phyloP scores from a whole-genome alignment of 805 yeast species.

The Candida yuanshanica region DNA sequence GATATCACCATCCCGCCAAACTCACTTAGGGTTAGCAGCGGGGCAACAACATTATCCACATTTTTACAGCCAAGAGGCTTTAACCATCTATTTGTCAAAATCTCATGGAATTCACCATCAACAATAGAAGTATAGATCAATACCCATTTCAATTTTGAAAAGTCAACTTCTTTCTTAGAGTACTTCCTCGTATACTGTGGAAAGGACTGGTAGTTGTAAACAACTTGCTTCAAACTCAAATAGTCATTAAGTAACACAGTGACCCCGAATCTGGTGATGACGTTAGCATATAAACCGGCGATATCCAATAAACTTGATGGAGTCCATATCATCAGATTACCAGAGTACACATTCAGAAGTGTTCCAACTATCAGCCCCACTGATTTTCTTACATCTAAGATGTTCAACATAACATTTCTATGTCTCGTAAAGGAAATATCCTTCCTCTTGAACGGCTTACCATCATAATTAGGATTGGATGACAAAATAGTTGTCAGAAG shows the following conservation, averaged over 20 bases:
- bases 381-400: conserved; percentile 68
- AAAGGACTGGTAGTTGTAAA: conserved; percentile 84
- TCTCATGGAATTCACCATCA: conserved; percentile 89
- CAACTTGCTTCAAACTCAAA: conserved; percentile 81
- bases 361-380: conserved; percentile 84
- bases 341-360: conserved; percentile 75
- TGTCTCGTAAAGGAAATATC: conserved; percentile 40
- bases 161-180: conserved; percentile 66
- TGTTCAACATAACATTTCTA: conserved; percentile 55
- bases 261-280: conserved; percentile 65
- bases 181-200: conserved; percentile 82
- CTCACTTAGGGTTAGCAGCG: conserved; percentile 82
- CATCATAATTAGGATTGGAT: conserved; percentile 48
- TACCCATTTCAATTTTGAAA: conserved; percentile 83
- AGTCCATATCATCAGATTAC: conserved; percentile 75
- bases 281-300: conserved; percentile 83
- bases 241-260: conserved; percentile 80
- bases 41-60: conserved; percentile 75
- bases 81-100: conserved; percentile 84
- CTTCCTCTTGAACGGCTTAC: conserved; percentile 44
- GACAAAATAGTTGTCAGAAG: conserved; percentile 63
- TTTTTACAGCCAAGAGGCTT: conserved; percentile 81
- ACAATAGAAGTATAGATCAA: conserved; percentile 82
- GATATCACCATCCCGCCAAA: conserved; percentile 96
- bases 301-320: conserved; percentile 67